Percentiles rank a stretch among this genome's conserved stretches.
Conservation (phyloP, 768 basidiomycete genomes). For the Boletus sensibilis region DNA sequence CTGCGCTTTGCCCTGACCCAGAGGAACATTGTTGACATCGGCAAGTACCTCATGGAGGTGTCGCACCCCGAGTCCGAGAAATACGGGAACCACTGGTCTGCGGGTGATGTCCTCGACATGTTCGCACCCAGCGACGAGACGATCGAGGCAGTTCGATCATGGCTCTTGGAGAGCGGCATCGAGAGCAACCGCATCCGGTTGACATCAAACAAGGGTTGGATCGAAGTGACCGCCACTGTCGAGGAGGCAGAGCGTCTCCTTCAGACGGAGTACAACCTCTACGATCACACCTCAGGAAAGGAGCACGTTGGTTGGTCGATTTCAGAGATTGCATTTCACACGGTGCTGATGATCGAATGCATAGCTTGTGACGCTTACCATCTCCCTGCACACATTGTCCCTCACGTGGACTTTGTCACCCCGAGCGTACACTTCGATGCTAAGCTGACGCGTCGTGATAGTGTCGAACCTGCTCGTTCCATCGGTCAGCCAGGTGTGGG, state of each 20-base stretch:
- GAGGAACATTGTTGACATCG: slow-evolving; percentile 29
- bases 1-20: slow-evolving; percentile 35
- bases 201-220: slow-evolving; percentile 23
- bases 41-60: slow-evolving; percentile 32
- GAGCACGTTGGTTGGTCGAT: slow-evolving; percentile 29
- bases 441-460: slow-evolving; percentile 18
- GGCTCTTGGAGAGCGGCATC: slow-evolving; percentile 31
- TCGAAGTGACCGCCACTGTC: slow-evolving; percentile 30
- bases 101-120: slow-evolving; percentile 23
- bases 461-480: slow-evolving; percentile 7
- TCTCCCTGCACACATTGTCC: slow-evolving; percentile 30
- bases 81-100: slow-evolving; percentile 36
- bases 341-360: not conserved
- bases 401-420: slow-evolving; percentile 36
- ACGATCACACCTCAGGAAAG: slow-evolving; percentile 28
- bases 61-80: slow-evolving; percentile 34
- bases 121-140: slow-evolving; percentile 31
- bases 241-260: slow-evolving; percentile 36
- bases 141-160: slow-evolving; percentile 25
- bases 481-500: slow-evolving; percentile 18
- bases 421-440: slow-evolving; percentile 35
- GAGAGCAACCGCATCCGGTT: slow-evolving; percentile 21
- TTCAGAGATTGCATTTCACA: not conserved
- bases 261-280: slow-evolving; percentile 35
- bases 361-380: slow-evolving; percentile 36